Conservation (phyloP, 2,329 filamentous ascomycete genomes). For the Aspergillus proliferans region DNA sequence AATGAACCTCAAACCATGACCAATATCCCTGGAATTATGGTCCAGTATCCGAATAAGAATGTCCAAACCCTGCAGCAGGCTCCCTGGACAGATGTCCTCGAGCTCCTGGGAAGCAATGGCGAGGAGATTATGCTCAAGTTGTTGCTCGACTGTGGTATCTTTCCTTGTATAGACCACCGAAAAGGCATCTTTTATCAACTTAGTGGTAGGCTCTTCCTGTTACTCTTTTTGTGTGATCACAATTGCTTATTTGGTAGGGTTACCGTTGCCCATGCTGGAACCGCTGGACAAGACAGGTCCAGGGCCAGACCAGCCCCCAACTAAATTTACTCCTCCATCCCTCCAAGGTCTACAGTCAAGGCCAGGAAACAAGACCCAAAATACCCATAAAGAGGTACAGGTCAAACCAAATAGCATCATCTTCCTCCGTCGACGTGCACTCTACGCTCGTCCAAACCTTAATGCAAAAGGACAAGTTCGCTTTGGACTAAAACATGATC, state of each 20-base stretch:
- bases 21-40: slow-evolving; percentile 60
- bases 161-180: slow-evolving; percentile 54
- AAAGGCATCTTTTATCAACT: slow-evolving; percentile 69
- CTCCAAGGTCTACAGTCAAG: neutral
- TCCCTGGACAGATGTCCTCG: slow-evolving; percentile 70
- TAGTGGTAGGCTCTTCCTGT: slow-evolving; percentile 53
- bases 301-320: neutral
- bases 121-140: slow-evolving; percentile 72
- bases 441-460: slow-evolving; percentile 71
- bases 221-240: neutral
- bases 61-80: slow-evolving; percentile 60
- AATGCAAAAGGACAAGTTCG: slow-evolving; percentile 62
- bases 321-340: neutral
- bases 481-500: slow-evolving; percentile 73
- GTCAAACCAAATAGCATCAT: slow-evolving; percentile 53
- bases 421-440: slow-evolving; percentile 75
- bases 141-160: slow-evolving; percentile 72
- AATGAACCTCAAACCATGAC: slow-evolving; percentile 27
- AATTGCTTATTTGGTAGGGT: slow-evolving; percentile 15
- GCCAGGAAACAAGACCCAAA: neutral
- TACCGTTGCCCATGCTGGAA: slow-evolving; percentile 26
- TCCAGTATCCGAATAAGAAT: slow-evolving; percentile 62
- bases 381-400: slow-evolving; percentile 1
- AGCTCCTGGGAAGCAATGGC: slow-evolving; percentile 66
- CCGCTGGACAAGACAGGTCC: slow-evolving; percentile 10